These are phyloP conservation scores for Aspergillus sergii DNA, from an alignment of 2,329 filamentous ascomycete genomes.

Conservation along the genomic window DNA sequence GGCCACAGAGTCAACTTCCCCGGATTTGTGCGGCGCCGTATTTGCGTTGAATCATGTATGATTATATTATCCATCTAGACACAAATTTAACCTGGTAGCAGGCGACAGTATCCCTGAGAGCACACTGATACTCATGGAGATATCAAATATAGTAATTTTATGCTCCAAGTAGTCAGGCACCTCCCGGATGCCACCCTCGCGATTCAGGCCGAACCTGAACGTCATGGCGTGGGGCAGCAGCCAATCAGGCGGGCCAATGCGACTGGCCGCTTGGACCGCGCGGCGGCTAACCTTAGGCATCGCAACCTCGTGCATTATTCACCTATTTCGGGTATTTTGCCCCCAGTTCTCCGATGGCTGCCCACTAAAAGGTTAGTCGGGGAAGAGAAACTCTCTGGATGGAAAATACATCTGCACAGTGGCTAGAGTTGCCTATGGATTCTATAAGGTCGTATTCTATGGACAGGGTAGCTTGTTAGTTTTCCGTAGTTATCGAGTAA, in stretches of 20 bases:
- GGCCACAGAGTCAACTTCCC: not conserved
- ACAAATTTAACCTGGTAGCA: no score
- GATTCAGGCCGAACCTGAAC: constrained; percentile 9
- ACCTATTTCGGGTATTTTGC: constrained; percentile 8
- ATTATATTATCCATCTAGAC: not conserved
- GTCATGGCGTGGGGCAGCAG: constrained; percentile 18
- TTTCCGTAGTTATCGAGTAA: not conserved
- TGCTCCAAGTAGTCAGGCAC: not conserved
- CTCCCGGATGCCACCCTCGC: constrained; percentile 2
- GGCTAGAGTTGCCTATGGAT: not conserved
- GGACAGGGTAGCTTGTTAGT: not conserved
- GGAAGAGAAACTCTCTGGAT: not conserved
- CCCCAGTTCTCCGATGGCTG: not conserved
- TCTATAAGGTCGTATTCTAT: constrained; percentile 2
- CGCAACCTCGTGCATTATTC: constrained; percentile 12
- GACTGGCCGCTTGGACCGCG: not conserved
- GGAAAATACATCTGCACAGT: not conserved
- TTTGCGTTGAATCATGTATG: not conserved
- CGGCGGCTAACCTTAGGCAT: constrained; percentile 11
- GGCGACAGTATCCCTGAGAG: no score
- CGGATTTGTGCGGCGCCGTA: not conserved
- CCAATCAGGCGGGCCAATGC: constrained; percentile 8
- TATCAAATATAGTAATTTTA: not conserved
- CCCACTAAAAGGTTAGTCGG: not conserved
- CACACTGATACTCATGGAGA: no score